Base-by-base conservation (phyloP, 192 early-diverging fungal genomes). In the Haplosporangium gracile region DNA sequence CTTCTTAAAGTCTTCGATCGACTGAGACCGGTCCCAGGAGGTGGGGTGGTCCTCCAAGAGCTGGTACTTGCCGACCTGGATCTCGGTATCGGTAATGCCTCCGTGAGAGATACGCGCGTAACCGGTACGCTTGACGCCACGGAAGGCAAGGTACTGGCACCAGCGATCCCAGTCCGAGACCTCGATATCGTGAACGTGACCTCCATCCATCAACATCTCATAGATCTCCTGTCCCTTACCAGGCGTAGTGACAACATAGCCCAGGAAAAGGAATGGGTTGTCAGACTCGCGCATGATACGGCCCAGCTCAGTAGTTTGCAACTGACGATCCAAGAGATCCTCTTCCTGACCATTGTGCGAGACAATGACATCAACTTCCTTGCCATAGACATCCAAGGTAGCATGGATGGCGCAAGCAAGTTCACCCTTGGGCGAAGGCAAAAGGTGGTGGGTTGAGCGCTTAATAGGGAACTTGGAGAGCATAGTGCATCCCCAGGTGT, bases 281-380 rank as follows among this genome's bases (percentile, higher is more conserved):
- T 77, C 78, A 68, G 92, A 93, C 80, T 93, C 92, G 71, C 93
- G 90, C 93, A 95, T 95, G 80, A 96, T 95, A 70, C 94, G 90
- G 2, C 94, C 95, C 49, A 96, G 86, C 89, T 95, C 94, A 4
- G 93, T 93, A 11, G 95, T 96, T 81, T 96, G 95, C 77, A 95
- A 88, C 20, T 86, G 83, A 49, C 95, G 94, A 87, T 96, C 95
- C 72, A 93, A 79, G 22, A 90, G 89, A 83, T 96, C 92, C 79
- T 96, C 95, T 57, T 95, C 92, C 88, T 96, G 95, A 42, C 95
- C 95, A 81, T 96, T 96, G 82, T 96, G 95, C 43, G 93, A 94
- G 26, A 96, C 90, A 79, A 96, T 95, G 4, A 96, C 93, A 87
- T 96, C 95, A 38, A 96, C 93, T 18, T 91, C 88, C 80, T 94